phyloP scores from a whole-genome alignment of 2,329 filamentous ascomycete genomes.

The Colletotrichum australisinense region DNA sequence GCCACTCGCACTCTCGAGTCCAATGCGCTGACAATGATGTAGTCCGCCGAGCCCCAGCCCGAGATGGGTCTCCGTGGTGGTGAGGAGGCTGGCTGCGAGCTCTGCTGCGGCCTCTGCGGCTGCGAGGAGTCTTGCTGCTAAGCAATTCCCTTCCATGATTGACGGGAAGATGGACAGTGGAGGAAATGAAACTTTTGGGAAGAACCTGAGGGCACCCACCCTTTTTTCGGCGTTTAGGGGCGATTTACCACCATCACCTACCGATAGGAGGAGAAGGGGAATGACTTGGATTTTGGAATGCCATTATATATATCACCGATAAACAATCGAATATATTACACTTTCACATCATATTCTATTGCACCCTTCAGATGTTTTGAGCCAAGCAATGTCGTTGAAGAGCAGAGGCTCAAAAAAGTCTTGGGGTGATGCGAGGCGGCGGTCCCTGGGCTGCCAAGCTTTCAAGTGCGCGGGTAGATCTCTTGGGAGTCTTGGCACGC shows the following conservation, averaged over 20 bases:
- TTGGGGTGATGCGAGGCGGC: background rate
- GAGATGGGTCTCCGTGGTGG: constrained; percentile 56
- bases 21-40: background rate
- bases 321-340: background rate
- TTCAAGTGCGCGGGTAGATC: constrained; percentile 26
- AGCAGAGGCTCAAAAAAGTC: background rate
- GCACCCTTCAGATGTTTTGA: background rate
- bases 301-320: background rate
- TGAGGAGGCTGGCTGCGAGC: constrained; percentile 58
- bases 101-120: constrained; percentile 58
- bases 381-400: background rate
- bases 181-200: background rate
- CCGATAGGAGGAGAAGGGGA: background rate
- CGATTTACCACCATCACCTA: background rate
- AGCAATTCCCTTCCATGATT: background rate
- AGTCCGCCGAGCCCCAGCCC: constrained; percentile 45
- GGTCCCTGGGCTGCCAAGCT: constrained; percentile 26
- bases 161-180: background rate
- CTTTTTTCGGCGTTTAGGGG: constrained; percentile 24
- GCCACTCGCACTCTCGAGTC: too few relatives aligned
- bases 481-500: constrained; percentile 28
- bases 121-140: constrained; percentile 58
- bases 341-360: rapidly evolving
- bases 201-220: background rate
- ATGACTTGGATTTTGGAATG: background rate